Evolutionary conservation across 1,139 yeast genomes (phyloP).

Genomic region (Geotrichum siamense): DNA sequence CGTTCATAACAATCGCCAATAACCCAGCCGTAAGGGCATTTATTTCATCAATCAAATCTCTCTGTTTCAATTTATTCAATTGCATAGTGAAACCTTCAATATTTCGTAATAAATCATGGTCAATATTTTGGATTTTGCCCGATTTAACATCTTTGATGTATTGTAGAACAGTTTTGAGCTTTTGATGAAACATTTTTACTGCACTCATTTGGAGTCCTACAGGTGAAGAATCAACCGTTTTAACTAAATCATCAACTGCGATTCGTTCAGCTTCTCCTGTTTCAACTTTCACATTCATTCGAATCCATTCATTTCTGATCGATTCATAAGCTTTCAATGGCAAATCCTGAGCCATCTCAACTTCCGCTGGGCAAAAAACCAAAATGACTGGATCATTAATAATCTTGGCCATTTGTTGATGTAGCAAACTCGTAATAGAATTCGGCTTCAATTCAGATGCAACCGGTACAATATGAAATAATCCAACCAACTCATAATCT

Average conservation of each 20-base stretch:
- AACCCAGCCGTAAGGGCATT: conserved; percentile 25
- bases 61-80: conserved; percentile 15
- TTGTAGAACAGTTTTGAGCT: conserved; percentile 25
- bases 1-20: conserved; percentile 24
- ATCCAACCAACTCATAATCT: conserved; percentile 31
- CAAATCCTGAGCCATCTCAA: conserved; percentile 21
- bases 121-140: conserved; percentile 20
- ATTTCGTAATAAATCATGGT: conserved; percentile 25
- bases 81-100: conserved; percentile 25
- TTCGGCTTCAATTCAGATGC: conserved; percentile 18
- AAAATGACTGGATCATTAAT: conserved; percentile 22
- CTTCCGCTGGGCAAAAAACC: conserved; percentile 11
- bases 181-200: conserved; percentile 28
- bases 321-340: conserved; percentile 32
- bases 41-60: conserved; percentile 17
- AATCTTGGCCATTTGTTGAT: conserved; percentile 22
- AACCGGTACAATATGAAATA: conserved; percentile 28
- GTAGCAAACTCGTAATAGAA: conserved; percentile 15
- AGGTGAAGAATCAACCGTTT: conserved; percentile 24
- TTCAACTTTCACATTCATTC: conserved; percentile 28
- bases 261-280: conserved; percentile 35
- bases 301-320: conserved; percentile 23
- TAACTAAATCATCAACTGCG: conserved; percentile 33
- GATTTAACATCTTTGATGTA: conserved; percentile 25
- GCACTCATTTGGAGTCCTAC: conserved; percentile 31